Evolutionary conservation across 2,329 filamentous ascomycete species (phyloP), one percentile per base, ranked within the genome.

Genomic region (Alternaria gansuensis): DNA sequence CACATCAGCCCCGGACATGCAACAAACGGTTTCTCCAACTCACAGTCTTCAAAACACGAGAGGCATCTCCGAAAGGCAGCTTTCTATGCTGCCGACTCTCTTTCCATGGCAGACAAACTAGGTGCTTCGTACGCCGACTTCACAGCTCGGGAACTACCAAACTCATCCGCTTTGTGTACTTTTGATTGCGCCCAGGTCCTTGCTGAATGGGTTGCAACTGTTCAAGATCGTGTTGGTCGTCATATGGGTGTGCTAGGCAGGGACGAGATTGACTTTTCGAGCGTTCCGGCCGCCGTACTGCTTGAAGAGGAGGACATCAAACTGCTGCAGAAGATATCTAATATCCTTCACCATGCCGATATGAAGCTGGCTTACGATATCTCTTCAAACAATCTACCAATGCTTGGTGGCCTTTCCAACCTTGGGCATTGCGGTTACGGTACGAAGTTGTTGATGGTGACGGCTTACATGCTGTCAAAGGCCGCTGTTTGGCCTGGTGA

Each of bases 151-250:
- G 93, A 97, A 73, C 83, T 98, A 11, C 93, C 95, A 0, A 86
- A 97, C 37, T 94, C 97, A 74, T 93, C 91, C 13, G 92, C 93
- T 1, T 88, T 98, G 83, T 97, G 94, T 77, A 89, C 91, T 5
- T 96, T 97, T 70, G 94, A 98, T 73, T 98, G 94, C 72, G 90
- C 92, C 2, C 93, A 97, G 73, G 92, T 98, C 1, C 85, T 99
- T 31, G 92, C 92, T 0, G 94, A 98, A 78, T 99, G 94, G 94
- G 86, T 95, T 39, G 91, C 91, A 5, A 95, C 93, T 1, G 87
- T 98, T 3, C 95, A 99, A 76, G 93, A 97, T 72, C 90, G 95
- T 8, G 90, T 97, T n/a, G 94, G 94, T 0, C 88, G 88, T 4
- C 96, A 95, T 70, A 78, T 98, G 5, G 94, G 94, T 4, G 87